phyloP scores from a whole-genome alignment of 2,329 filamentous ascomycete species.

The Claviceps arundinis region DNA sequence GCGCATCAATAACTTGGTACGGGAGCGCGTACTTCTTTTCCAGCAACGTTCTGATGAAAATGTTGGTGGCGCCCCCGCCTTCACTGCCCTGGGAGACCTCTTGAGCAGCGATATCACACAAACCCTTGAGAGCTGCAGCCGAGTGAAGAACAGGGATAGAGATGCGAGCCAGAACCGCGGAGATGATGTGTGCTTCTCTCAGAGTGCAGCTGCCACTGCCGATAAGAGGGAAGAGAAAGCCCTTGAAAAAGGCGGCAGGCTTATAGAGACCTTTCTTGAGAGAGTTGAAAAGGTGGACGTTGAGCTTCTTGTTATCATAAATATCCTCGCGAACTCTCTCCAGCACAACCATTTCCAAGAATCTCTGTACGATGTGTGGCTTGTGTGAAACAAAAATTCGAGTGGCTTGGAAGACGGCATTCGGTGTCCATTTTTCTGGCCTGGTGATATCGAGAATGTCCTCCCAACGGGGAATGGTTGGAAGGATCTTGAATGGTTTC shows the following conservation, averaged over 20 bases:
- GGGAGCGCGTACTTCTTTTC: constrained; percentile 97
- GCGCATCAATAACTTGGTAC: constrained; percentile 83
- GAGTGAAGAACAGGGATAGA: constrained; percentile 87
- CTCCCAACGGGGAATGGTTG: constrained; percentile 82
- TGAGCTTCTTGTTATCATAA: constrained; percentile 84
- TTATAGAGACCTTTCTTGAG: constrained; percentile 91
- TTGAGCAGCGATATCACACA: constrained; percentile 89
- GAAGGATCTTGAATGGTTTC: constrained; percentile 95
- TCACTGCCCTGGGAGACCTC: constrained; percentile 74
- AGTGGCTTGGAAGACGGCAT: constrained; percentile 75
- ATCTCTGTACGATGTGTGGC: constrained; percentile 66
- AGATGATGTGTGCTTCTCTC: constrained; percentile 83
- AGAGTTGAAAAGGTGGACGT: constrained; percentile 85
- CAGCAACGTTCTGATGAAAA: constrained; percentile 83
- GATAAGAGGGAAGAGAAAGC: constrained; percentile 82
- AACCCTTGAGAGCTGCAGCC: constrained; percentile 75
- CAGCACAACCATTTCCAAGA: constrained; percentile 75
- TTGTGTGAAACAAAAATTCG: constrained; percentile 83
- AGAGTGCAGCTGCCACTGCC: constrained; percentile 78
- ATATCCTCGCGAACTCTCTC: constrained; percentile 91
- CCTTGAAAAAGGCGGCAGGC: constrained; percentile 93
- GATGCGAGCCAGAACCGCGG: constrained; percentile 70
- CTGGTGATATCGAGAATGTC: constrained; percentile 74
- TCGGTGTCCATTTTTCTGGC: constrained; percentile 61
- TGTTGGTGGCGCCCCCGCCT: constrained; percentile 81